Base-by-base conservation (phyloP, 2,329 filamentous ascomycete genomes). In the Claviceps sp. region DNA sequence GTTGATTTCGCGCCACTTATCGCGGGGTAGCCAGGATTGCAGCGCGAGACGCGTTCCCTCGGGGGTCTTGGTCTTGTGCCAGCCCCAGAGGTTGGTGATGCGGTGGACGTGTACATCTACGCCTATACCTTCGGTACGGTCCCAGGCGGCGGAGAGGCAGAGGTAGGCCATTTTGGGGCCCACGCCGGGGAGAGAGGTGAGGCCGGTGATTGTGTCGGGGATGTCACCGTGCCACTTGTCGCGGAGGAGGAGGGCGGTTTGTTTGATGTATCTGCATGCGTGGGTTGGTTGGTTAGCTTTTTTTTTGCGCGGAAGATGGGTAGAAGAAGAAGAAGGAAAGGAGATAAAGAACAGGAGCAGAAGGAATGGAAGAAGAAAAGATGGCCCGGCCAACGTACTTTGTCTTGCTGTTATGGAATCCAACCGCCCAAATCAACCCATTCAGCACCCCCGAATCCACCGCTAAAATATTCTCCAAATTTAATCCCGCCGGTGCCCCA, bases 161-260 rank as follows among this genome's bases (percentile, higher is more conserved):
- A 96, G 77, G 65, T 93, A 90, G 13, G 85, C 89, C 90, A 96
- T 96, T 70, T 96, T 96, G 34, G 90, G 90, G 0, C 90, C 90
- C 1, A 96, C 90, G 5, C 90, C 90, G 0, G 89, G 89, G 0
- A 95, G 76, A 1, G 81, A 79, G 50, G 83, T 82, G 20, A 96
- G 75, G 0, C 85, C 88, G 56, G 82, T 76, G 50, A 91, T 81
- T 0, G 84, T 86, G 55, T 84, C 75, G 1, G 90, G 90, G 52
- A 96, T 93, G 62, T 96, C 90, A 50, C 81, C 80, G 54, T 72
- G 65, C 68, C 79, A 87, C 50, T 80, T 66, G 61, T 91, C 84
- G 46, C 81, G 77, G 26, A 95, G 73, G 37, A 95, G 83, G 37
- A 76, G 70, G 3, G 88, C 88, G 1, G 85, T 75, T 52, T 81